Evolutionary conservation across 306 rosid species (phyloP).

Genomic region (Gastrolobium bilobum): DNA sequence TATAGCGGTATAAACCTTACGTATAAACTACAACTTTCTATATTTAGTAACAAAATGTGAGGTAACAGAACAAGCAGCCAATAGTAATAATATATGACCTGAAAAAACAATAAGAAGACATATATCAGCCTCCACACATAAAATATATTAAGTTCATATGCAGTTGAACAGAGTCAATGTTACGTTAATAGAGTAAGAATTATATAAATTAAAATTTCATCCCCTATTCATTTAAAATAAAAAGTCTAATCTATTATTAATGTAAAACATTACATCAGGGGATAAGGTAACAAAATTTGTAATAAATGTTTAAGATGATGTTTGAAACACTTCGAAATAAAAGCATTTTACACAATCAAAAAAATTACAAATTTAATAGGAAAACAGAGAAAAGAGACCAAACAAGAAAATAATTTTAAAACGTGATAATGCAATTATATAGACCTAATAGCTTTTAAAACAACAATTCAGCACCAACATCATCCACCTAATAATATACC

Average conservation of each 20-base stretch:
- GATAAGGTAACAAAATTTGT: neutral
- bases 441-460: conserved; percentile 10
- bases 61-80: conserved; percentile 44
- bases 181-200: neutral
- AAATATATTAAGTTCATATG: neutral
- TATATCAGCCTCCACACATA: conserved; percentile 11
- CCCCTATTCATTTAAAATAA: neutral
- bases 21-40: conserved; percentile 49
- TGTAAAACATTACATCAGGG: neutral
- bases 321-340: neutral
- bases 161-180: too few relatives aligned
- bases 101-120: conserved; percentile 41
- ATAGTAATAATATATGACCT: conserved; percentile 48
- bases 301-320: neutral
- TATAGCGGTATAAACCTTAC: conserved; percentile 40
- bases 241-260: neutral
- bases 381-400: neutral
- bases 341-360: neutral
- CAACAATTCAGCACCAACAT: neutral
- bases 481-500: conserved; percentile 10
- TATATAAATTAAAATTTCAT: neutral
- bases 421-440: neutral
- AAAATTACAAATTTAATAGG: neutral
- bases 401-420: neutral
- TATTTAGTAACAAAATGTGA: conserved; percentile 46